phyloP scores from a whole-genome alignment of 768 basidiomycete species.

The Steccherinum ochraceum region DNA sequence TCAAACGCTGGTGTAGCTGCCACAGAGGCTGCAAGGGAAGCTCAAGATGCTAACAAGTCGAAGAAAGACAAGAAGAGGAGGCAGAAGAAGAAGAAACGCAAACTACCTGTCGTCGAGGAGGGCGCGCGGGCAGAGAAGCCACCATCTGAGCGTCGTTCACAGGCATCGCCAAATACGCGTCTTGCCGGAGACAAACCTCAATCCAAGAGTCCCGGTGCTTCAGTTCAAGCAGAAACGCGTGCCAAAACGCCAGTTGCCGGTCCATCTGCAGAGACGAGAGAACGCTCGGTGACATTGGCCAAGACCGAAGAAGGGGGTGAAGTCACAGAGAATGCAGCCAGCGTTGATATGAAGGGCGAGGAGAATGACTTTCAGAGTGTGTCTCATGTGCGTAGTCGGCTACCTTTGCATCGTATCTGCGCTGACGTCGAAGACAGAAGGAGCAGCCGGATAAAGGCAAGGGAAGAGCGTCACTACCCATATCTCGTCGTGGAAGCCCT shows the following conservation, averaged over 20 bases:
- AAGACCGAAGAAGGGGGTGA: too few relatives aligned
- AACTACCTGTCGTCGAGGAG: constrained; percentile 12
- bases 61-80: constrained; percentile 18
- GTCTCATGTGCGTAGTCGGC: too few relatives aligned
- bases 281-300: too few relatives aligned
- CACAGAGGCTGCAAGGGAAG: background rate
- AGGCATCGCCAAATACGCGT: too few relatives aligned
- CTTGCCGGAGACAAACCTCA: background rate
- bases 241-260: background rate
- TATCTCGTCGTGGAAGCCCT: background rate
- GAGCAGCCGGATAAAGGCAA: background rate
- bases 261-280: background rate
- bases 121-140: background rate
- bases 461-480: background rate
- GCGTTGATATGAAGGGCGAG: background rate
- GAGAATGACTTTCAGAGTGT: too few relatives aligned
- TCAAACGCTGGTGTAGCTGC: background rate
- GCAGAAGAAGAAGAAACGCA: constrained; percentile 19
- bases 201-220: background rate
- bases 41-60: background rate
- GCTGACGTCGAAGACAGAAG: too few relatives aligned
- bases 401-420: too few relatives aligned
- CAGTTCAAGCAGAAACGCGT: background rate
- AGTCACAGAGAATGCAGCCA: too few relatives aligned
- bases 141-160: background rate